Percentiles rank a stretch among this genome's conserved stretches.
Conservation (phyloP, 2,329 filamentous ascomycete species). For the Monilinia vaccinii-corymbosi region DNA sequence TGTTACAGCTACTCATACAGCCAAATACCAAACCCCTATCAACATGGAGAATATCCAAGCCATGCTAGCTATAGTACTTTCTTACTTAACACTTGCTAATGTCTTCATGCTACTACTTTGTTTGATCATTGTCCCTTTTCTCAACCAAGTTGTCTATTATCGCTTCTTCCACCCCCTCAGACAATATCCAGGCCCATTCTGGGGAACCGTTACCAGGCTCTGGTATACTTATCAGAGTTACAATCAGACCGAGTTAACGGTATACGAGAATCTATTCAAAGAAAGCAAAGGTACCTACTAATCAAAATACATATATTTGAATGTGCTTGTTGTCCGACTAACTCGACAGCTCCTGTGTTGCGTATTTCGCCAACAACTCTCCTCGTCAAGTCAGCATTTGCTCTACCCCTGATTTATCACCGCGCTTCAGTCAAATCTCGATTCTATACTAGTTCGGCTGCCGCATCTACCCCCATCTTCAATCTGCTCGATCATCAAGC, state of each 20-base stretch:
- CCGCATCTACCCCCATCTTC: slow-evolving; percentile 46
- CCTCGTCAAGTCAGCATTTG: slow-evolving; percentile 42
- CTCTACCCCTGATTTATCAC: slow-evolving; percentile 47
- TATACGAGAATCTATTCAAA: neutral
- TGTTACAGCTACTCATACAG: neutral
- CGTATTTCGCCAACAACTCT: slow-evolving; percentile 45
- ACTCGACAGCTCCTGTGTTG: slow-evolving; percentile 38
- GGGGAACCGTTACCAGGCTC: slow-evolving; percentile 28
- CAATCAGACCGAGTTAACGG: neutral
- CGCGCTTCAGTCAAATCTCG: slow-evolving; percentile 47
- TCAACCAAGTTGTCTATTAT: slow-evolving; percentile 17
- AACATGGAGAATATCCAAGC: neutral
- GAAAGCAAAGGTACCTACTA: neutral
- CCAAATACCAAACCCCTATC: neutral
- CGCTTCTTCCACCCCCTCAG: slow-evolving; percentile 27
- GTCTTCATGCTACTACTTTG: neutral
- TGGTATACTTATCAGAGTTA: slow-evolving; percentile 27
- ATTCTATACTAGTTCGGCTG: slow-evolving; percentile 50
- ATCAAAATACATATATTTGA: neutral
- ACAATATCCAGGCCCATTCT: slow-evolving; percentile 27
- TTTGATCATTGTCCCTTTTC: neutral
- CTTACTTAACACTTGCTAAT: neutral
- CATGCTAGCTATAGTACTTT: neutral
- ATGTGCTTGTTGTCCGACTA: neutral
- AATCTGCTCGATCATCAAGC: slow-evolving; percentile 44